Conservation (phyloP, 2,329 filamentous ascomycete species). For the Fusarium domesticum region DNA sequence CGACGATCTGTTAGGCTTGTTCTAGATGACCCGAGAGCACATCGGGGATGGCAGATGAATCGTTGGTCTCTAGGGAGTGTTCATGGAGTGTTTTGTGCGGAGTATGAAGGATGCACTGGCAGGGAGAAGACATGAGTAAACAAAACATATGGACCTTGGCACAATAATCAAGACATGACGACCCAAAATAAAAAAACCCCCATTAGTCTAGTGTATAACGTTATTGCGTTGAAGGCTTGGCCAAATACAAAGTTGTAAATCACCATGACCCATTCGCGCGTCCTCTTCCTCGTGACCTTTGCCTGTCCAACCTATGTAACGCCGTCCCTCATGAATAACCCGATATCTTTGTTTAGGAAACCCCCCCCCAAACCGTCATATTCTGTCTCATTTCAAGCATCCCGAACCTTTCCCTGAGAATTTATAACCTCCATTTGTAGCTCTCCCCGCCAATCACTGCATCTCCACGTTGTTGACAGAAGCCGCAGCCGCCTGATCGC, state of each 20-base stretch:
- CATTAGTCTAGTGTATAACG: too few species aligned
- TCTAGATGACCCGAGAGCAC: constrained; percentile 34
- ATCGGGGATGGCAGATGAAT: too few species aligned
- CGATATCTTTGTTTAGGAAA: constrained; percentile 11
- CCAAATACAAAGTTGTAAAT: constrained; percentile 24
- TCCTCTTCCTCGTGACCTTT: constrained; percentile 17
- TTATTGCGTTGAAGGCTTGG: constrained; percentile 19
- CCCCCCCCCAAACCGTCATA: background rate
- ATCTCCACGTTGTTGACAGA: constrained; percentile 13
- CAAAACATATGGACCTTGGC: constrained; percentile 19
- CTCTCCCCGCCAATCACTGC: constrained; percentile 9
- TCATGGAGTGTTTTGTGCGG: constrained; percentile 8
- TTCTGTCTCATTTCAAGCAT: too few species aligned
- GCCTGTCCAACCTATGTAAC: background rate
- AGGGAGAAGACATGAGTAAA: constrained; percentile 11
- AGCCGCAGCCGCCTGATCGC: constrained; percentile 44
- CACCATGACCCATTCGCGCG: constrained; percentile 8
- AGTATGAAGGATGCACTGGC: constrained; percentile 18
- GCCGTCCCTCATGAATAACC: background rate
- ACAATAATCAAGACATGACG: constrained; percentile 22
- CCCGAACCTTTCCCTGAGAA: too few species aligned
- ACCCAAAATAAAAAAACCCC: too few species aligned
- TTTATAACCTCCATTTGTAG: too few species aligned
- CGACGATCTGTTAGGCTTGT: constrained; percentile 55
- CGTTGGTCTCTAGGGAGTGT: constrained; percentile 5